These are phyloP conservation scores for Kandelia obovata DNA, from an alignment of 345 rosid species.

Conservation along the genomic window DNA sequence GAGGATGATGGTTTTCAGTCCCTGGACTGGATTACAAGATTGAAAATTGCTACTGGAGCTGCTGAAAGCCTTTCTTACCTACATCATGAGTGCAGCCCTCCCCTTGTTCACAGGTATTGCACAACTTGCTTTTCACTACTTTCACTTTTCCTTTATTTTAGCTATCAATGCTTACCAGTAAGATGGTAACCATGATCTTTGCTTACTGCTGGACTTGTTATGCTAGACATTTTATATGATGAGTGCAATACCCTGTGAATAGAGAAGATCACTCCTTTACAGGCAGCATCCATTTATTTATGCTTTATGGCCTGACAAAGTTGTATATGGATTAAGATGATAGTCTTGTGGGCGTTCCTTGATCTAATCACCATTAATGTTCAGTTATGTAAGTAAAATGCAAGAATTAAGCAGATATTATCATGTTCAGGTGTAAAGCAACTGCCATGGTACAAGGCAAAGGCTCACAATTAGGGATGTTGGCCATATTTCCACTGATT, in stretches of 20 bases:
- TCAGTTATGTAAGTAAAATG: background rate
- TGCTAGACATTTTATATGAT: background rate
- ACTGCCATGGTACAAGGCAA: background rate
- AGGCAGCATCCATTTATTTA: background rate
- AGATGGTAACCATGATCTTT: too few relatives aligned
- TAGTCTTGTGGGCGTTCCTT: background rate
- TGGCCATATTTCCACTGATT: background rate
- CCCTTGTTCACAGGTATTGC: slow-evolving; percentile 31
- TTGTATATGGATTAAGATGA: background rate
- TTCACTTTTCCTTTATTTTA: slow-evolving; percentile 10
- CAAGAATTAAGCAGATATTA: background rate
- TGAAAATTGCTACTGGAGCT: slow-evolving; percentile 33
- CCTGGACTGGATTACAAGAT: slow-evolving; percentile 33
- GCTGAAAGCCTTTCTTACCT: slow-evolving; percentile 33
- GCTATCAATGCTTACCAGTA: background rate
- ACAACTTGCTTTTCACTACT: slow-evolving; percentile 3
- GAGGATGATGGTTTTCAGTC: slow-evolving; percentile 21
- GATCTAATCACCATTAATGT: background rate
- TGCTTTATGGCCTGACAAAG: background rate
- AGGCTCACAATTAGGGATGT: background rate
- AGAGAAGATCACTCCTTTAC: background rate
- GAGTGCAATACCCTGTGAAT: background rate
- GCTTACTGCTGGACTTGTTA: background rate
- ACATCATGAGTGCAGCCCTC: slow-evolving; percentile 33
- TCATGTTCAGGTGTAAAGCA: background rate